Percentiles rank a stretch among this genome's conserved stretches.
These are phyloP conservation scores for Beta corolliflora DNA, from an alignment of 179 eudicot species.

Conservation along the genomic window DNA sequence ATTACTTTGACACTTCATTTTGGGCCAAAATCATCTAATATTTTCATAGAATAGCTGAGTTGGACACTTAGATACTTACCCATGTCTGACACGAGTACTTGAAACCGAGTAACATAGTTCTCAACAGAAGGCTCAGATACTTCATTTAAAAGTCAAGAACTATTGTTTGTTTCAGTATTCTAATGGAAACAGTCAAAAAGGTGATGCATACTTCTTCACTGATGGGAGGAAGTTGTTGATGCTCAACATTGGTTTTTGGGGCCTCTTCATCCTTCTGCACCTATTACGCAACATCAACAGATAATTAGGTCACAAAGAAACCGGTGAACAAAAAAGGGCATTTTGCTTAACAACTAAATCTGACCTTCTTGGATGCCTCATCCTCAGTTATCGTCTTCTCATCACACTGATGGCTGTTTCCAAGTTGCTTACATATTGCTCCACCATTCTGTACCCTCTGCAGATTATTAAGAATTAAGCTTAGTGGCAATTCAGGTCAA, in stretches of 20 bases:
- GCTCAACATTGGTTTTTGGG: conserved; percentile 22
- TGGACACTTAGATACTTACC: too few species aligned
- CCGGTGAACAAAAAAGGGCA: neutral
- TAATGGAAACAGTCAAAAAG: neutral
- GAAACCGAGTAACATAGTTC: too few species aligned
- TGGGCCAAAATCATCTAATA: too few species aligned
- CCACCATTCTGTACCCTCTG: conserved; percentile 43
- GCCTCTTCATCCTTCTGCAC: conserved; percentile 37
- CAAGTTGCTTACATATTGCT: conserved; percentile 33
- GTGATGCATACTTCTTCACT: conserved; percentile 41
- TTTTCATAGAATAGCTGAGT: too few species aligned
- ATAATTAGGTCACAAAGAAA: neutral
- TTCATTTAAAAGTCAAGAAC: neutral
- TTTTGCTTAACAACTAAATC: conserved; percentile 12
- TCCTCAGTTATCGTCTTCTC: conserved; percentile 52
- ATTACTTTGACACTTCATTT: too few species aligned
- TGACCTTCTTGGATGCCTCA: conserved; percentile 31
- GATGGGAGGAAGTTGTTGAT: conserved; percentile 31
- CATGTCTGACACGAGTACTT: too few species aligned
- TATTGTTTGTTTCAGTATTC: neutral
- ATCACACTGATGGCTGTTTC: conserved; percentile 25
- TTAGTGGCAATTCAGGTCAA: neutral
- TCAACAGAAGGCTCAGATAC: neutral
- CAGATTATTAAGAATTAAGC: conserved; percentile 4
- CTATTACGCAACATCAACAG: neutral